phyloP scores from a whole-genome alignment of 331 rosid genomes.

The Quercus lobata region DNA sequence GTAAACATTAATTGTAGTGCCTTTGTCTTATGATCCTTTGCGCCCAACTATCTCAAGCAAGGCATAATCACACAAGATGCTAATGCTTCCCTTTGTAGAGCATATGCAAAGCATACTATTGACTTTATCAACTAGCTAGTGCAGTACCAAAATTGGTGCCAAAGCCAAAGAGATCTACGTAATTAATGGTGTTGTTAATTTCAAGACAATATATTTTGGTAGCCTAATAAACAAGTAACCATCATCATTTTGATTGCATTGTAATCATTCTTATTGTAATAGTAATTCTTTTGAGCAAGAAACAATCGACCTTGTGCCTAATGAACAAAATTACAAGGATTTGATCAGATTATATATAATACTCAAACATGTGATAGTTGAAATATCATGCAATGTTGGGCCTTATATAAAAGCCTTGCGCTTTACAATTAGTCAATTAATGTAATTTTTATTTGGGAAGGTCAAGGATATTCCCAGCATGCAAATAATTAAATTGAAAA shows the following conservation, averaged over 20 bases:
- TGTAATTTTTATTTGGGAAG: not conserved
- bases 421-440: not conserved
- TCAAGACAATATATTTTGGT: not conserved
- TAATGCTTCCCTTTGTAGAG: too few relatives aligned
- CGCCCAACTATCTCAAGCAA: constrained; percentile 25
- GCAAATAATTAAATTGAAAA: not conserved
- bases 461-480: not conserved
- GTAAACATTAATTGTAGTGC: not conserved
- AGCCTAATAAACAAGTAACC: not conserved
- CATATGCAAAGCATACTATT: not conserved
- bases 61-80: constrained; percentile 12
- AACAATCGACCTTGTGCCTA: too few relatives aligned
- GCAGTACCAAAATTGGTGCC: not conserved
- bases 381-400: too few relatives aligned
- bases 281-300: too few relatives aligned
- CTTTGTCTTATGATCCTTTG: not conserved
- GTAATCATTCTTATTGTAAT: not conserved
- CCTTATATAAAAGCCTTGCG: too few relatives aligned
- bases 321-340: too few relatives aligned
- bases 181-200: not conserved
- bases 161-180: not conserved
- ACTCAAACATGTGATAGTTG: too few relatives aligned
- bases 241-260: not conserved
- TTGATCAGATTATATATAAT: too few relatives aligned
- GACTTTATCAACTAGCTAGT: not conserved